Evolutionary conservation across 2,329 filamentous ascomycete genomes (phyloP).

Genomic region (Cordyceps farinosa): DNA sequence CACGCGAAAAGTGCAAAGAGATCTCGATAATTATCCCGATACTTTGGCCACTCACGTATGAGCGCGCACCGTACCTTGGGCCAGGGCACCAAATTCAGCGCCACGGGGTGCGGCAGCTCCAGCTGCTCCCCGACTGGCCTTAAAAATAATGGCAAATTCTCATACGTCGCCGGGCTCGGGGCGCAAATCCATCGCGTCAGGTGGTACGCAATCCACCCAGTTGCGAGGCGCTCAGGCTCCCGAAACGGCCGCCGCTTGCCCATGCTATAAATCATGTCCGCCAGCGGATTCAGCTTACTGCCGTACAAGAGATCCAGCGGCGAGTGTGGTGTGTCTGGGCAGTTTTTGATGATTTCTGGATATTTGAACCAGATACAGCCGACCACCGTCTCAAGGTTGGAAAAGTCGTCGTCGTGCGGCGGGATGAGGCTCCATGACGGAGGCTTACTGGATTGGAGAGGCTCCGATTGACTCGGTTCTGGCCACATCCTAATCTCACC

Average conservation of each 20-base stretch:
- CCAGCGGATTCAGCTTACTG: background rate
- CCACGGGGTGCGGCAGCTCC: background rate
- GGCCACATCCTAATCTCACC: background rate
- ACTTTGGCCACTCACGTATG: background rate
- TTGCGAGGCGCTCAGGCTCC: background rate
- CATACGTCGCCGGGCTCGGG: background rate
- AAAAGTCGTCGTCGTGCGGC: constrained; percentile 1
- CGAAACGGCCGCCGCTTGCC: background rate
- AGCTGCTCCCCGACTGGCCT: background rate
- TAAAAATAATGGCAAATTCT: background rate
- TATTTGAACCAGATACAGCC: background rate
- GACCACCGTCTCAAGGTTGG: background rate
- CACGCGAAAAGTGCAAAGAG: background rate
- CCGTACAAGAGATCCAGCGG: constrained; percentile 1
- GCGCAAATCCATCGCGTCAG: background rate
- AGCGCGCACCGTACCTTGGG: background rate
- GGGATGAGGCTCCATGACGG: background rate
- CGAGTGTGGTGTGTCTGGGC: constrained; percentile 1
- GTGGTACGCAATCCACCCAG: background rate
- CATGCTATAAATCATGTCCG: background rate
- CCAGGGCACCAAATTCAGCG: constrained; percentile 1
- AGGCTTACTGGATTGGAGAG: background rate
- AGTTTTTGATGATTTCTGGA: background rate
- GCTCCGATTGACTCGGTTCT: too few species aligned
- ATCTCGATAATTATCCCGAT: background rate